These are phyloP conservation scores for Pythium periplocum DNA, from an alignment of 352 stramenopile genomes.

Conservation along the genomic window DNA sequence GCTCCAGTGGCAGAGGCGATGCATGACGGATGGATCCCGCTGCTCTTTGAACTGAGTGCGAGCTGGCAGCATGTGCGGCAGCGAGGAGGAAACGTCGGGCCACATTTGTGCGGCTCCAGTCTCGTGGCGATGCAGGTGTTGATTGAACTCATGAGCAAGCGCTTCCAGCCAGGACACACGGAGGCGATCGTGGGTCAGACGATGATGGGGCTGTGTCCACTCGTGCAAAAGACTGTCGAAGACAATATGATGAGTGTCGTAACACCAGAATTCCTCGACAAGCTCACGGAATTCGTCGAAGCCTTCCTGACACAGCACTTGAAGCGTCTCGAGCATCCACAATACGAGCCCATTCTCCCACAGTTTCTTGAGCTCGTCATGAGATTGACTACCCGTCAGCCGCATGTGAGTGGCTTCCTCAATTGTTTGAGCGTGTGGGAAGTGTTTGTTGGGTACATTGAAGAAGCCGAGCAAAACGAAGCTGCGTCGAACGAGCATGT, in stretches of 20 bases:
- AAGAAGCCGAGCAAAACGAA: constrained; percentile 72
- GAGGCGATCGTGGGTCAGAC: constrained; percentile 51
- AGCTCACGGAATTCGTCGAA: constrained; percentile 73
- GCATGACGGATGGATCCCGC: constrained; percentile 45
- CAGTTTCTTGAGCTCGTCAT: constrained; percentile 55
- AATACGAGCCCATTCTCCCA: constrained; percentile 39
- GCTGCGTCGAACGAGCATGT: constrained; percentile 45
- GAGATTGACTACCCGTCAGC: constrained; percentile 60
- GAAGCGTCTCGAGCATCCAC: constrained; percentile 56
- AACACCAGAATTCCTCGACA: constrained; percentile 65
- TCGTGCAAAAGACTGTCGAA: constrained; percentile 57
- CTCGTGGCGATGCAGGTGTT: constrained; percentile 51
- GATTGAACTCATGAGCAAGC: constrained; percentile 62
- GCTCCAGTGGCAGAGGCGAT: constrained; percentile 48
- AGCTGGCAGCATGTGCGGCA: constrained; percentile 20
- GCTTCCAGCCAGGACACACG: constrained; percentile 32
- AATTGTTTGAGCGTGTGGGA: constrained; percentile 82
- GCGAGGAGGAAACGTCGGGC: constrained; percentile 3
- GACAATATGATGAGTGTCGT: constrained; percentile 40
- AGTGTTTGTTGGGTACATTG: constrained; percentile 77
- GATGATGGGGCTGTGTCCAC: constrained; percentile 43
- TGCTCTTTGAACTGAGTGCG: constrained; percentile 53
- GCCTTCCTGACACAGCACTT: constrained; percentile 70
- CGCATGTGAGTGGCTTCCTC: constrained; percentile 64
- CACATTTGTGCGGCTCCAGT: constrained; percentile 39